These are phyloP conservation scores for Clavaria fumosa DNA, from an alignment of 768 basidiomycete genomes.

Conservation along the genomic window DNA sequence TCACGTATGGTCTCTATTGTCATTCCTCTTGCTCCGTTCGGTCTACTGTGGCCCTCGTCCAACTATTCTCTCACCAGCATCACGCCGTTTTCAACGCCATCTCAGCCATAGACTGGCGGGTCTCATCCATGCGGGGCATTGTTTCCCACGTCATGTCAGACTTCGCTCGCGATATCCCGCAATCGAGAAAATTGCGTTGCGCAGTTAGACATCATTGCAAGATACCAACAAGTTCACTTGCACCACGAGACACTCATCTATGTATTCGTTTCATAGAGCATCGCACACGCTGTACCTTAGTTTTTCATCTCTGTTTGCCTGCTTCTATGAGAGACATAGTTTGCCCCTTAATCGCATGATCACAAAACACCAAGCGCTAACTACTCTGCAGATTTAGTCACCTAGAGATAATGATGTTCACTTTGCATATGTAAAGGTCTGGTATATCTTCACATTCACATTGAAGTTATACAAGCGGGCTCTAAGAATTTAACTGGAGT, in stretches of 20 bases:
- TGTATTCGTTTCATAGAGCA: constrained; percentile 32
- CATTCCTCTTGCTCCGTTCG: constrained; percentile 26
- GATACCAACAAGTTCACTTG: constrained; percentile 15
- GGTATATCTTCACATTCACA: too few species aligned
- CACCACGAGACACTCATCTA: constrained; percentile 39
- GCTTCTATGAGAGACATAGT: too few species aligned
- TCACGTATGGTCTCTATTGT: constrained; percentile 32
- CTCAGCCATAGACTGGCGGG: constrained; percentile 9
- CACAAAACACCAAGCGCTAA: neutral
- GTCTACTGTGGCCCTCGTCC: constrained; percentile 6
- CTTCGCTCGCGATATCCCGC: constrained; percentile 19
- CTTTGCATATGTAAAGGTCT: too few species aligned
- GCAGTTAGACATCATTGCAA: constrained; percentile 17
- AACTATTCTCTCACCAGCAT: constrained; percentile 10
- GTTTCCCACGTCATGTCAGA: constrained; percentile 23
- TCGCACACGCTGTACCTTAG: constrained; percentile 30
- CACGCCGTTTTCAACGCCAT: constrained; percentile 5
- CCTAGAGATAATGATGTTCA: too few species aligned
- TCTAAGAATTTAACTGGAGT: too few species aligned
- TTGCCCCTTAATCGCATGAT: constrained; percentile 5
- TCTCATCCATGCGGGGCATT: constrained; percentile 23
- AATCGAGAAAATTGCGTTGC: constrained; percentile 13
- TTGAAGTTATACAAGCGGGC: too few species aligned
- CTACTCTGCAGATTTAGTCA: too few species aligned
- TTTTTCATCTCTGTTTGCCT: constrained; percentile 12